Base-by-base conservation (phyloP, 1,139 yeast genomes). In the Candida tetrigidarum region DNA sequence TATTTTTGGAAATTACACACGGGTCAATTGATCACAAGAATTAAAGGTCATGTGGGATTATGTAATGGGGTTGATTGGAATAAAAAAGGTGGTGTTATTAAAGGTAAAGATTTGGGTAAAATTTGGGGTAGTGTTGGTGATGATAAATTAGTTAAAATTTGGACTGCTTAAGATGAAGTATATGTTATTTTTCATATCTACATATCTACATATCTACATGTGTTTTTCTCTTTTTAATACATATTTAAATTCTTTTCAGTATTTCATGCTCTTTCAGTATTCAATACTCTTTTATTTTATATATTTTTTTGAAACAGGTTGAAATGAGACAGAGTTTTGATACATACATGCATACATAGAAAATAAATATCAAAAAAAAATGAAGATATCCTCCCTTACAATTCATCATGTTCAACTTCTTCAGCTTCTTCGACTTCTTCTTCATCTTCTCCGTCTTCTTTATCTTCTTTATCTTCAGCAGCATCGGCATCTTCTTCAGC, bases 91-190 rank as follows among this genome's bases (percentile, higher is more conserved):
- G 14, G 32, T 25, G 22, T 38, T 16, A 37, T 43, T 9, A 49
- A 47, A 33, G 49, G 46, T 3, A 47, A 42, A 36, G 78, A 74
- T 52, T 71, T 60, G 46, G 81, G 82, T 23, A 67, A 73, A 35
- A 63, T 84, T 59, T 83, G 91, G 80, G 91, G 89, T 20, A 84
- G 95, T 27, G 95, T 91, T 14, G 89, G 96, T 14, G 97, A 91
- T 63, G 97, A 91, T 62, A 78, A 80, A 12, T 60, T 69, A 22
- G 84, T 85, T 2, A 82, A 80, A 52, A 71, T 86, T 5, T 86
- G 92, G 92, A 86, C 85, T 1, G 14, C 42, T 9, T 41, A 34
- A 37, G 12, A n/a, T 23, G 27, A 23, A 23, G 25, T 8, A 22
- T n/a, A n/a, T n/a, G n/a, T n/a, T n/a, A n/a, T n/a, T n/a, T n/a